Evolutionary conservation across 2,329 filamentous ascomycete species (phyloP), one percentile per base, ranked within the genome.

Genomic region (Botrytis paeoniae): DNA sequence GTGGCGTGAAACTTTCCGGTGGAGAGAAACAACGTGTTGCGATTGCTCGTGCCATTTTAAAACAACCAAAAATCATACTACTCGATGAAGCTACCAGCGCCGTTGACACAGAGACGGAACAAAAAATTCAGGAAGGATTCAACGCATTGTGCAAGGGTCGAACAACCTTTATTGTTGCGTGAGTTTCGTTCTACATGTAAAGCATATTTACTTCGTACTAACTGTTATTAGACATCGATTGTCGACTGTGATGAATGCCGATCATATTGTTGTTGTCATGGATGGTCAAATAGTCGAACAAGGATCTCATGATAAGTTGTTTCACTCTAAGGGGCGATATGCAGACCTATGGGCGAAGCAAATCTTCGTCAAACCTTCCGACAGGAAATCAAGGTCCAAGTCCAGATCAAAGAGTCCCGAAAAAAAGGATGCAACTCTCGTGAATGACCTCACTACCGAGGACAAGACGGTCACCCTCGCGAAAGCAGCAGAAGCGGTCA

Each of bases 41-140:
- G 16, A 98, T 98, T 81, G 94, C 95, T 20, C 88, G 95, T 78
- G 95, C 95, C 54, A 89, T 98, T 68, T 92, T 98, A 41, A 96
- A 93, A n/a, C 92, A 97, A 77, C 95, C 95, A 0, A 96, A 95
- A 83, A 91, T 99, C 78, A 87, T 99, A 3, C 87, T 99, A 0
- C 89, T 99, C 8, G 96, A 99, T 77, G 96, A 99, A 83, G 96
- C 96, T 22, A 99, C 96, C 0, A 96, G 93, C 60, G 94, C 94
- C 4, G 87, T 99, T 1, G 96, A 99, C 81, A 97, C 95, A 41
- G 95, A 96, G 80, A 97, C 94, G 0, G 96, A 99, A 83, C 93
- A 93, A 61, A 90, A 97, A 22, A 96, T 99, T 2, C 96, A 98
- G 81, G 93, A 77, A 79, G 82, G 81, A 3, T 78, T 84, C 43